phyloP scores from a whole-genome alignment of 192 early-diverging fungal species.

The Umbelopsis vinacea region DNA sequence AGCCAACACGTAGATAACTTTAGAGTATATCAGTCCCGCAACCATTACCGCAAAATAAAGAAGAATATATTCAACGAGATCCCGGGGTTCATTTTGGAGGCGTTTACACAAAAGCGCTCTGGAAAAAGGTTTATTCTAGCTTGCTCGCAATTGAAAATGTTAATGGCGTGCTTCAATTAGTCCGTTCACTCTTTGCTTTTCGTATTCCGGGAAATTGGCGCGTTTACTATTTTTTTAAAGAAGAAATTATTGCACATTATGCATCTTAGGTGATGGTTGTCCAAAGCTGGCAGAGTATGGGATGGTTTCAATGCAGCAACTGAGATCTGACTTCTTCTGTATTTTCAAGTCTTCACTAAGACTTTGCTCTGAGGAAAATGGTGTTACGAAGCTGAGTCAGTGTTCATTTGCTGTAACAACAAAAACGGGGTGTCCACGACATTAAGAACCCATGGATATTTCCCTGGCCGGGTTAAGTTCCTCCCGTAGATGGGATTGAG shows the following conservation, averaged over 20 bases:
- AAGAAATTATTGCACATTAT: not conserved
- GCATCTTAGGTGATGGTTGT: not conserved
- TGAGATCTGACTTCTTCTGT: too few species aligned
- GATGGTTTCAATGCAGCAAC: too few species aligned
- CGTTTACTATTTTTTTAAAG: not conserved
- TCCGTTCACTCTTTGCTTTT: not conserved
- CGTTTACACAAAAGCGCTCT: not conserved
- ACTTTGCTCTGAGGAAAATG: too few species aligned
- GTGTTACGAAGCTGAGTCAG: too few species aligned
- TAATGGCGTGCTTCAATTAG: not conserved
- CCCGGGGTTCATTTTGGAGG: not conserved
- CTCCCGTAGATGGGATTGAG: too few species aligned
- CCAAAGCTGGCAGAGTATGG: too few species aligned
- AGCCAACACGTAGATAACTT: not conserved
- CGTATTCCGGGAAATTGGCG: not conserved
- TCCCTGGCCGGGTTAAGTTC: too few species aligned
- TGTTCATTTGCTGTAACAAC: too few species aligned
- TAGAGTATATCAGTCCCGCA: not conserved
- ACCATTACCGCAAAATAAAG: not conserved
- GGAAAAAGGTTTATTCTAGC: constrained; percentile 8
- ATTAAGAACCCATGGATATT: too few species aligned
- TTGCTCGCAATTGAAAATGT: not conserved
- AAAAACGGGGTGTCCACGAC: too few species aligned
- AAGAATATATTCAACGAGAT: not conserved
- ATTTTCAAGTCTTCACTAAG: too few species aligned